Evolutionary conservation across 176 grass and related monocot species (phyloP).

Genomic region (Triticum turgidum): DNA sequence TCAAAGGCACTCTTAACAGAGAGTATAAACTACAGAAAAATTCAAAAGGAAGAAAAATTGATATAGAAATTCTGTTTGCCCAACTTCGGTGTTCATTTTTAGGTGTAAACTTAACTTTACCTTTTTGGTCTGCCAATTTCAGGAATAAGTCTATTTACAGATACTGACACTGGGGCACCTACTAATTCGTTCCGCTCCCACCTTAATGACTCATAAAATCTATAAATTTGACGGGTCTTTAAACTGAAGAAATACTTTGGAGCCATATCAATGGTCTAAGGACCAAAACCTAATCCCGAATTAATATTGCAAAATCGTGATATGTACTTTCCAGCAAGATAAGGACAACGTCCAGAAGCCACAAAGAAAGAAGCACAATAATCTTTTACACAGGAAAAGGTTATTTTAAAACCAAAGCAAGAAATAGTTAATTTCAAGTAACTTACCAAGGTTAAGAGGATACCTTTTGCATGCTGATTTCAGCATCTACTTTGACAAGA

Average conservation of each 20-base stretch:
- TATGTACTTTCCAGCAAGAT: constrained; percentile 7
- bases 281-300: constrained; percentile 5
- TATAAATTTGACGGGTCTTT: not conserved
- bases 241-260: constrained; percentile 3
- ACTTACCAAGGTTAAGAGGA: constrained; percentile 56
- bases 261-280: constrained; percentile 8
- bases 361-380: constrained; percentile 17
- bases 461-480: constrained; percentile 68
- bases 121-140: not conserved
- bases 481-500: constrained; percentile 43
- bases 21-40: not conserved
- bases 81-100: constrained; percentile 1
- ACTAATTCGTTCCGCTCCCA: not conserved
- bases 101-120: not conserved
- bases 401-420: constrained; percentile 19
- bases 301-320: constrained; percentile 10
- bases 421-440: constrained; percentile 35
- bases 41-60: constrained; percentile 11
- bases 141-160: not conserved
- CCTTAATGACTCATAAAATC: not conserved
- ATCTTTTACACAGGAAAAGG: not conserved
- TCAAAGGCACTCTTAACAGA: not conserved
- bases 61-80: constrained; percentile 2
- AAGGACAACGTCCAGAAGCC: not conserved
- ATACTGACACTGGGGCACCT: not conserved